A percentile compares a stretch with the other conserved stretches of the same genome.
These are phyloP conservation scores for Leucocoprinus gongylophorus DNA, from an alignment of 1,284 basidiomycete genomes.

Conservation along the genomic window DNA sequence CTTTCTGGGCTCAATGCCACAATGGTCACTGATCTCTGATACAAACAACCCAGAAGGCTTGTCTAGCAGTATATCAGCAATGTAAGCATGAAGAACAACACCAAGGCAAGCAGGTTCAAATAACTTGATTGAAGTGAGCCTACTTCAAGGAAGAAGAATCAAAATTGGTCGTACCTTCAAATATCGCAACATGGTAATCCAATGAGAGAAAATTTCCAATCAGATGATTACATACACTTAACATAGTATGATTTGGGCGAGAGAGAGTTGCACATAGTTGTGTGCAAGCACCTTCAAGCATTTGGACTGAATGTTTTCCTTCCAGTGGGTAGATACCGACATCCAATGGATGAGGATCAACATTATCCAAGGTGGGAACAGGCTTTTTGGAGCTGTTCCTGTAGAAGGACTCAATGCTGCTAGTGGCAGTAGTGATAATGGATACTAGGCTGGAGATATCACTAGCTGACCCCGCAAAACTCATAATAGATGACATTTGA, in stretches of 20 bases:
- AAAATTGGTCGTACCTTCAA: not conserved
- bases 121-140: not conserved
- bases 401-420: conserved; percentile 16
- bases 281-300: conserved; percentile 23
- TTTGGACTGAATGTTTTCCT: conserved; percentile 19
- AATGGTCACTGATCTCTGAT: conserved; percentile 18
- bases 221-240: conserved; percentile 18
- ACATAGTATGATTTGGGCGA: conserved; percentile 19
- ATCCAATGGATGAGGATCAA: conserved; percentile 20
- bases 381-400: conserved; percentile 13
- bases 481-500: too few relatives aligned
- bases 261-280: conserved; percentile 21
- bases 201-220: not conserved
- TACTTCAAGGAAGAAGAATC: not conserved
- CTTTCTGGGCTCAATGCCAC: conserved; percentile 25
- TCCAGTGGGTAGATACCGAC: conserved; percentile 11
- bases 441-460: conserved; percentile 13
- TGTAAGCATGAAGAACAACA: conserved; percentile 21
- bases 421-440: conserved; percentile 17
- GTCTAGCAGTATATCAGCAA: conserved; percentile 29
- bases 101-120: conserved; percentile 17
- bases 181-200: not conserved
- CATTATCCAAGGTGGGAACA: conserved; percentile 21
- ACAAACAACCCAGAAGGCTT: conserved; percentile 26
- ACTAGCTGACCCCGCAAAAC: too few relatives aligned